A percentile compares a stretch with the other conserved stretches of the same genome.
Evolutionary conservation across 164 flowering plant species (phyloP).

Genomic region (Brasenia schreberi): DNA sequence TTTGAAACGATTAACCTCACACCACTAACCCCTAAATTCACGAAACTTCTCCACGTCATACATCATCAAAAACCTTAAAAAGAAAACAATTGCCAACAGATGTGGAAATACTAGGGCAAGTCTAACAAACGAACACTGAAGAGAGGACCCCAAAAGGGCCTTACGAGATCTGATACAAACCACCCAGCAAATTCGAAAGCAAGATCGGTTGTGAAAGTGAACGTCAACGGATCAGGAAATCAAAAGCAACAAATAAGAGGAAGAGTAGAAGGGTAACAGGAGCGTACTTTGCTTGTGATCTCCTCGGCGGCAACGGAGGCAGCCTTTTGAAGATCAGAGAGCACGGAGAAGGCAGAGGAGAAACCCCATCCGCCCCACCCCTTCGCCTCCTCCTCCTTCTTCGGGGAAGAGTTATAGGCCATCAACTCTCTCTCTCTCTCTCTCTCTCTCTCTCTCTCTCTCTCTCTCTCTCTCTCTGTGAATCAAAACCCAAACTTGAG

Average conservation of each 20-base stretch:
- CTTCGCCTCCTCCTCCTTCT: constrained; percentile 14
- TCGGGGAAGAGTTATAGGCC: constrained; percentile 17
- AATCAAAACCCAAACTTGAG: too few relatives aligned
- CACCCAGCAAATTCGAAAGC: background rate
- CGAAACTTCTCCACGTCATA: too few relatives aligned
- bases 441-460: background rate
- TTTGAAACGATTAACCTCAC: too few relatives aligned
- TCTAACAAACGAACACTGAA: too few relatives aligned
- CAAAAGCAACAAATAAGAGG: background rate
- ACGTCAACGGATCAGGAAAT: background rate
- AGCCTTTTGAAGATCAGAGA: constrained; percentile 90
- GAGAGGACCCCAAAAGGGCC: too few relatives aligned
- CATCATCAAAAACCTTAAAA: too few relatives aligned
- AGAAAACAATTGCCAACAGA: too few relatives aligned
- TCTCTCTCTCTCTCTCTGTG: background rate
- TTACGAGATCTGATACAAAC: constrained; percentile 2
- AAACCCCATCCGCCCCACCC: constrained; percentile 98
- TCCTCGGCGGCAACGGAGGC: constrained; percentile 73
- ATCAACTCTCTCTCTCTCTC: constrained; percentile 1
- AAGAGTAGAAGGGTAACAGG: background rate
- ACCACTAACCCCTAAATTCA: too few relatives aligned
- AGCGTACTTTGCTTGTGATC: constrained; percentile 80
- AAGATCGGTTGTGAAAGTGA: background rate
- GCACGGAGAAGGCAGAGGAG: constrained; percentile 45
- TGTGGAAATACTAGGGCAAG: too few relatives aligned